Conservation (phyloP, 768 basidiomycete genomes). For the Mycena amicta region DNA sequence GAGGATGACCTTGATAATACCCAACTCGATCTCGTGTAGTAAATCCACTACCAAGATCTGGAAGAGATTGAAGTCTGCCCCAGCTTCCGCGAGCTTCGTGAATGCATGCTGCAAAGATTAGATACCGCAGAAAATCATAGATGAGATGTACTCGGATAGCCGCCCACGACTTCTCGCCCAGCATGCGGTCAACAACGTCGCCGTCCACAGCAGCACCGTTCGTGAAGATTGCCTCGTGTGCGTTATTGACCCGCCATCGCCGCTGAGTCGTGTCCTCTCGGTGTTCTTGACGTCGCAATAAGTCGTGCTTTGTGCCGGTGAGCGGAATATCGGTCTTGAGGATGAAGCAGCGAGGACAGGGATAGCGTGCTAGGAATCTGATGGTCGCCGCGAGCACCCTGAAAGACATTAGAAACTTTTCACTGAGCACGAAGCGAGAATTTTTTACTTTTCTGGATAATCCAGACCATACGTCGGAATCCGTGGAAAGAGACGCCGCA, state of each 20-base stretch:
- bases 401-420: constrained; percentile 4
- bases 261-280: constrained; percentile 14
- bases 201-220: constrained; percentile 7
- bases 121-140: not conserved
- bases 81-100: constrained; percentile 11
- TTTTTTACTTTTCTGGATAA: not conserved
- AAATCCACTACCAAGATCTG: constrained; percentile 27
- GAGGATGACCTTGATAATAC: constrained; percentile 32
- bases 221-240: constrained; percentile 16
- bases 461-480: not conserved
- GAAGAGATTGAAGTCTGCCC: constrained; percentile 17
- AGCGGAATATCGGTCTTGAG: constrained; percentile 20
- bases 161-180: constrained; percentile 22
- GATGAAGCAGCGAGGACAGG: constrained; percentile 34
- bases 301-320: constrained; percentile 31
- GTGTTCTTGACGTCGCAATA: constrained; percentile 1
- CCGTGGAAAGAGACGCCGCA: not conserved
- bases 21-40: constrained; percentile 34
- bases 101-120: constrained; percentile 25
- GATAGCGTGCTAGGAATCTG: constrained; percentile 23
- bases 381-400: constrained; percentile 30
- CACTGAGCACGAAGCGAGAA: not conserved
- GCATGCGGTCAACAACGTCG: constrained; percentile 6
- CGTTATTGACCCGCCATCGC: not conserved
- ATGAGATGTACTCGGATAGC: constrained; percentile 21